Conservation (phyloP, 345 rosid genomes). For the Camelina hispida region DNA sequence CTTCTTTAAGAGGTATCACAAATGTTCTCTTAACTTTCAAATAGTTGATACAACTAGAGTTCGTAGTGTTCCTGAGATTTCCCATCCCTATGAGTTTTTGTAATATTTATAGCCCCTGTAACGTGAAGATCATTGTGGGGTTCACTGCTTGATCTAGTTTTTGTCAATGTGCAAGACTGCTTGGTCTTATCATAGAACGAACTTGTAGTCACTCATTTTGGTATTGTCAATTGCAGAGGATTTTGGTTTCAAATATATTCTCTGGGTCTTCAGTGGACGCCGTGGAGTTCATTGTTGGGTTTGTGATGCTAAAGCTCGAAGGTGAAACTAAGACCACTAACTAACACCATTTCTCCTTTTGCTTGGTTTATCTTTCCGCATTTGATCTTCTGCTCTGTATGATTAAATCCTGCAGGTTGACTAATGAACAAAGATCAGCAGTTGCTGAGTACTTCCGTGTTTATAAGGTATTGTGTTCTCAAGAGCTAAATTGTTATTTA, state of each 20-base stretch:
- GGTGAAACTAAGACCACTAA: constrained; percentile 47
- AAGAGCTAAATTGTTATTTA: background rate
- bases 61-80: background rate
- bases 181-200: background rate
- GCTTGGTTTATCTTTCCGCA: constrained; percentile 8
- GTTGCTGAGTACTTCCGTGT: constrained; percentile 87
- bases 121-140: background rate
- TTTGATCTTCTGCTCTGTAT: background rate
- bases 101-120: background rate
- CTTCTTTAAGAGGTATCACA: constrained; percentile 75
- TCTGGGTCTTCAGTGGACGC: constrained; percentile 95
- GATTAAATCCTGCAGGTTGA: constrained; percentile 57
- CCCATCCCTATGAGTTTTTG: background rate
- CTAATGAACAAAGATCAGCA: constrained; percentile 92
- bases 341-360: background rate
- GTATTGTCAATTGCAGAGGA: constrained; percentile 62
- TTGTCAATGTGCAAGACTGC: constrained; percentile 11
- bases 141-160: background rate
- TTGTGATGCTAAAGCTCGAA: constrained; percentile 92
- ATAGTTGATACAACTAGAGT: background rate
- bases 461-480: constrained; percentile 63
- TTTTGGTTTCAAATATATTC: constrained; percentile 88
- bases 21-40: background rate
- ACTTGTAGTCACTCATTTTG: constrained; percentile 9
- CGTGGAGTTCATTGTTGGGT: constrained; percentile 99